phyloP scores from a whole-genome alignment of 225 moss, liverwort and hornwort genomes.

The Sphagnum contortum region DNA sequence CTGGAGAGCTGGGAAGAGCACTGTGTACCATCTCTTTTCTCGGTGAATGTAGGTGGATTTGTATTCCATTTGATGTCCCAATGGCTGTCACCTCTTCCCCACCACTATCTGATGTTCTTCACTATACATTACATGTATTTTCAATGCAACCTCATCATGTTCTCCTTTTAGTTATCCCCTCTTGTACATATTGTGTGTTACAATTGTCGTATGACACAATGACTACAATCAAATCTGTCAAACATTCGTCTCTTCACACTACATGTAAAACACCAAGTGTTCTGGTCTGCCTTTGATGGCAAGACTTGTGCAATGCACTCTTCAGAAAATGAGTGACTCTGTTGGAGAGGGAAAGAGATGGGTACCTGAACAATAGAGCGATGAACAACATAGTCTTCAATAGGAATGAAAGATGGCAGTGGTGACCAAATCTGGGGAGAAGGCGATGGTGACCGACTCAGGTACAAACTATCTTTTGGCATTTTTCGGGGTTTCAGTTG shows the following conservation, averaged over 20 bases:
- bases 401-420: conserved; percentile 87
- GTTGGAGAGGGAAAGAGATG: too few species aligned
- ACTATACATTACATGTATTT: too few species aligned
- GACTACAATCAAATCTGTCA: too few species aligned
- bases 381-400: conserved; percentile 82
- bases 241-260: too few species aligned
- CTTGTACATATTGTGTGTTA: too few species aligned
- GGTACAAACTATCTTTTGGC: conserved; percentile 14
- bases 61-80: conserved; percentile 72
- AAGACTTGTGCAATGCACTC: too few species aligned
- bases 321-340: too few species aligned
- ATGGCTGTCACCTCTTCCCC: conserved; percentile 68
- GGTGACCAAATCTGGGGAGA: conserved; percentile 16
- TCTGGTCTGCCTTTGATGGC: too few species aligned
- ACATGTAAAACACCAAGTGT: too few species aligned
- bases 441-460: conserved; percentile 5
- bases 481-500: conserved; percentile 26
- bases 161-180: too few species aligned
- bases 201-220: too few species aligned
- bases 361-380: conserved; percentile 86
- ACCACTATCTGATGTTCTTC: conserved; percentile 15
- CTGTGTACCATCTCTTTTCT: conserved; percentile 88
- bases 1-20: conserved; percentile 96
- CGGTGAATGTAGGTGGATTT: conserved; percentile 87
- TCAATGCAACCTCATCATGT: too few species aligned